These are phyloP conservation scores for Mortierella sp. DNA, from an alignment of 371 early-diverging fungal species.

Conservation along the genomic window DNA sequence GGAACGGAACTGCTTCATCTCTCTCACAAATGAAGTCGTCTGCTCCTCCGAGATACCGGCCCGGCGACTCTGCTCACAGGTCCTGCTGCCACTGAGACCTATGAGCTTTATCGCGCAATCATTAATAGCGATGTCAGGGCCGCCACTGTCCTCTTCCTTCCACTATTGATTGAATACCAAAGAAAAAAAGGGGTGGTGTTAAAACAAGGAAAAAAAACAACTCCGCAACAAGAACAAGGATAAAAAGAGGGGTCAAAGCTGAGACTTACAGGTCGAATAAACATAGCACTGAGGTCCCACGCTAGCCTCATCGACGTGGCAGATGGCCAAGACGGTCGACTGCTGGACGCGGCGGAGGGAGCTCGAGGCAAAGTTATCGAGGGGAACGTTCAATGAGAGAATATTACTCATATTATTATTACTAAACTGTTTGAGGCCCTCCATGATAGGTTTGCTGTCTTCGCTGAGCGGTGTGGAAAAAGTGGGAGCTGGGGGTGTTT, in stretches of 20 bases:
- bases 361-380: conserved; percentile 48
- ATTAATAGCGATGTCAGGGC: conserved; percentile 59
- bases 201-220: not conserved
- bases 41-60: conserved; percentile 52
- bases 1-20: conserved; percentile 49
- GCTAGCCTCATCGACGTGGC: conserved; percentile 46
- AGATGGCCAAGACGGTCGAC: conserved; percentile 48
- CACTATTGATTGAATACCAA: conserved; percentile 16
- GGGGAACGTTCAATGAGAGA: conserved; percentile 30
- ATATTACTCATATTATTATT: conserved; percentile 35
- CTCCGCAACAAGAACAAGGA: not conserved
- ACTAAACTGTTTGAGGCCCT: conserved; percentile 53
- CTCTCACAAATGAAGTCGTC: conserved; percentile 49
- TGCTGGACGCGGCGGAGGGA: conserved; percentile 28
- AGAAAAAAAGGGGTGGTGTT: not conserved
- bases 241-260: not conserved
- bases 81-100: conserved; percentile 56
- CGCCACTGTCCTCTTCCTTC: conserved; percentile 57
- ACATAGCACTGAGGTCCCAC: conserved; percentile 51
- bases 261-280: conserved; percentile 54
- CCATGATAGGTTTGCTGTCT: conserved; percentile 57
- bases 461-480: conserved; percentile 53
- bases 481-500: conserved; percentile 33
- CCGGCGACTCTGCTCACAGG: conserved; percentile 56
- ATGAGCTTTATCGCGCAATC: conserved; percentile 55